These are phyloP conservation scores for Phytophthora pseudosyringae DNA, from an alignment of 352 stramenopile genomes.

Conservation along the genomic window DNA sequence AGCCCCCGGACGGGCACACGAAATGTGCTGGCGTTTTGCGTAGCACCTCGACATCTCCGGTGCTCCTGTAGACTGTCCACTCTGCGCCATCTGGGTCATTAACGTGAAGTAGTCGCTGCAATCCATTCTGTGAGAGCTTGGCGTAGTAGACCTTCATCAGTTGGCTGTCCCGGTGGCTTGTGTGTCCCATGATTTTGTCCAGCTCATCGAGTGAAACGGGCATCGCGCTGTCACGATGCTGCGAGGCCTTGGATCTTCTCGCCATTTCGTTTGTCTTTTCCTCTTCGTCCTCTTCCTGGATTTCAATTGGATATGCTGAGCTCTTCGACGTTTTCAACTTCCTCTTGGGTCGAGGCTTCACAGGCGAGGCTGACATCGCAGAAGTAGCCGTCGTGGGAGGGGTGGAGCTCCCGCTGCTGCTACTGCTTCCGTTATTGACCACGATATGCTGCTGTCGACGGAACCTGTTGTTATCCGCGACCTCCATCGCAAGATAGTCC, in stretches of 20 bases:
- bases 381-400: slow-evolving; percentile 32
- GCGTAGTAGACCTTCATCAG: slow-evolving; percentile 81
- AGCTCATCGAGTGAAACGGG: slow-evolving; percentile 58
- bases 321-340: slow-evolving; percentile 67
- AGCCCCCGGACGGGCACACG: slow-evolving; percentile 27
- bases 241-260: slow-evolving; percentile 25
- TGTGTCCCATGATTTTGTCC: slow-evolving; percentile 62
- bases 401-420: slow-evolving; percentile 27
- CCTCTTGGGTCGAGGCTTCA: slow-evolving; percentile 38
- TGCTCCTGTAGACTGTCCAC: slow-evolving; percentile 55
- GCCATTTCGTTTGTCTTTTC: slow-evolving; percentile 24
- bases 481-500: slow-evolving; percentile 52
- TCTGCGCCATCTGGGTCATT: slow-evolving; percentile 42
- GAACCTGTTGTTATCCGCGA: slow-evolving; percentile 61
- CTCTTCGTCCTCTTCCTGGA: slow-evolving; percentile 42
- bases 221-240: slow-evolving; percentile 23
- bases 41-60: slow-evolving; percentile 43
- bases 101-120: slow-evolving; percentile 56
- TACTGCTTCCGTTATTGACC: slow-evolving; percentile 39
- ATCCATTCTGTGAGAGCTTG: slow-evolving; percentile 62
- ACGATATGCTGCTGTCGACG: slow-evolving; percentile 50
- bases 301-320: slow-evolving; percentile 32
- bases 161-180: slow-evolving; percentile 69
- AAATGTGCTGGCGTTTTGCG: slow-evolving; percentile 50
- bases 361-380: slow-evolving; percentile 31